Evolutionary conservation across 176 grass and related monocot genomes (phyloP).

Genomic region (Lolium perenne): DNA sequence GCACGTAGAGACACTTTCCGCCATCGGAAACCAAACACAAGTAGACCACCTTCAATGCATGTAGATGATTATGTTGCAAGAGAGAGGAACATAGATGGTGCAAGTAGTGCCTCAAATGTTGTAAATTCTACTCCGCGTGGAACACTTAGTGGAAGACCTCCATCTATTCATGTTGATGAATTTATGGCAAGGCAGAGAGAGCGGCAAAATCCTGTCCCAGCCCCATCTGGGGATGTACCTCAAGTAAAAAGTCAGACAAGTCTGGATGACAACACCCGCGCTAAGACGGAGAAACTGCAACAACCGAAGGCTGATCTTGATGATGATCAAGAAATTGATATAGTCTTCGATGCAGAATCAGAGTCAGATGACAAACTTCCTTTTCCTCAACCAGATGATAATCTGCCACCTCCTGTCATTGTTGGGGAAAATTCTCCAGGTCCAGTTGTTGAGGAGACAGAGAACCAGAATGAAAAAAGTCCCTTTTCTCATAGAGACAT

Average conservation of each 20-base stretch:
- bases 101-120: conserved; percentile 87
- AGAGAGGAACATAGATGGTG: conserved; percentile 97
- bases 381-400: conserved; percentile 93
- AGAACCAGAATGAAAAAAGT: conserved; percentile 59
- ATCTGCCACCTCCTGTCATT: conserved; percentile 71
- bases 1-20: conserved; percentile 94
- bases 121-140: conserved; percentile 73
- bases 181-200: conserved; percentile 95
- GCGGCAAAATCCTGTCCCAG: conserved; percentile 69
- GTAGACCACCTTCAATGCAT: conserved; percentile 98
- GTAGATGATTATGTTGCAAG: conserved; percentile 99
- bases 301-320: conserved; percentile 75
- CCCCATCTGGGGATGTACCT: conserved; percentile 56
- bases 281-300: conserved; percentile 55
- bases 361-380: conserved; percentile 89
- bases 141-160: conserved; percentile 77
- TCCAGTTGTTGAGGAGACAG: conserved; percentile 56
- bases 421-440: conserved; percentile 89
- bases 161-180: conserved; percentile 99
- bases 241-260: conserved; percentile 57
- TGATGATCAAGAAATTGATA: conserved; percentile 93
- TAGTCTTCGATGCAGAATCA: conserved; percentile 90
- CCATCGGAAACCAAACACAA: conserved; percentile 96
- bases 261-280: conserved; percentile 60
- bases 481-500: conserved; percentile 42